Evolutionary conservation across 108 stramenopile genomes (phyloP), one percentile per base, ranked within the genome.

Genomic region (Nitzschia sp.): DNA sequence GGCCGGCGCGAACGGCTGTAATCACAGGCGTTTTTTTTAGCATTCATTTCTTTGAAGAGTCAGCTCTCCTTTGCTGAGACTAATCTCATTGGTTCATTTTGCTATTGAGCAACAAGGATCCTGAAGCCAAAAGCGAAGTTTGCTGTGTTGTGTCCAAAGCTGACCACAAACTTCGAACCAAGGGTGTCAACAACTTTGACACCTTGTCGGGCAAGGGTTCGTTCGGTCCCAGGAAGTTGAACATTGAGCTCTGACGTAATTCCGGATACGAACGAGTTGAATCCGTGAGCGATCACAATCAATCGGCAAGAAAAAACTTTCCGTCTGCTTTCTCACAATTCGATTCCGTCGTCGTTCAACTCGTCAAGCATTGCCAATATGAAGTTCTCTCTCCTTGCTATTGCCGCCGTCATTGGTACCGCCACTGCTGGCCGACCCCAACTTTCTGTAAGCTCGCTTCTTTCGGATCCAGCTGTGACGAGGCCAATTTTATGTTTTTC

Each of bases 371-470:
- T 33, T 48, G 26, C 54, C 11, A 78, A 26, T 15, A 78, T 78
- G 77, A 78, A 78, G 66, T 57, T 78, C 53, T 78, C 77, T 28
- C 36, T 58, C 19, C 15, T 68, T 49, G 77, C 70, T 26, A 65
- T 78, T 34, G 68, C 59, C 38, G 31, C 66, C 21, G 30, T 61
- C 66, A 24, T 68, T 42, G 66, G 58, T 24, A 25, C 46, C 54
- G 77, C 66, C 64, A 53, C 63, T 29, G 72, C 74, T 23, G 70
- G 64, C 35, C 53, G 38, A 21, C 79, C 74, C 47, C 48, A 74
- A 24, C 64, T 76, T 48, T 68, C 77, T 29, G 77, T 78, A 72
- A 72, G 81, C 75, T 46, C 15, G n/a, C 18, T n/a, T 26, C 24
- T 17, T 46, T 28, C 33, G 35, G 66, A 45, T 54, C 35, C 29